Percentiles rank a stretch among this genome's conserved stretches.
phyloP scores from a whole-genome alignment of 805 yeast species.

The Kodamaea kaohsiungensis region DNA sequence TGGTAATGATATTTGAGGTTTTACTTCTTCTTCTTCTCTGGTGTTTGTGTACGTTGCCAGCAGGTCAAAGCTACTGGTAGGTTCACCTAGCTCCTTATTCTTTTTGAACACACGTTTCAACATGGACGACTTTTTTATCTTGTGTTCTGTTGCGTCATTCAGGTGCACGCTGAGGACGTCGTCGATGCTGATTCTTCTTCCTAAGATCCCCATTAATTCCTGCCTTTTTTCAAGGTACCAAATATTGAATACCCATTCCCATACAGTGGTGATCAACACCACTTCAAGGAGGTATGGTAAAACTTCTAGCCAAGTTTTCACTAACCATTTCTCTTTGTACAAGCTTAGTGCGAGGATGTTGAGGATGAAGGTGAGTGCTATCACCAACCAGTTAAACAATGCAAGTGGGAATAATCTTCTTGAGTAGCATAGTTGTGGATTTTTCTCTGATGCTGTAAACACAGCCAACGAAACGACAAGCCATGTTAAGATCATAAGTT shows the following conservation, averaged over 20 bases:
- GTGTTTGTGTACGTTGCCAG: background rate
- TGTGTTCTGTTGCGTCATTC: slow-evolving; percentile 6
- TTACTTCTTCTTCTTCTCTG: background rate
- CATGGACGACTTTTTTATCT: background rate
- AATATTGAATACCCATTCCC: slow-evolving; percentile 68
- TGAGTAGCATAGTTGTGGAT: slow-evolving; percentile 46
- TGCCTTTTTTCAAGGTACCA: slow-evolving; percentile 48
- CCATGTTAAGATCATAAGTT: slow-evolving; percentile 28
- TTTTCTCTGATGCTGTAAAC: slow-evolving; percentile 39
- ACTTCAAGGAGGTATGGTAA: slow-evolving; percentile 47
- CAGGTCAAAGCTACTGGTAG: background rate
- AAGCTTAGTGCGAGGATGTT: slow-evolving; percentile 26
- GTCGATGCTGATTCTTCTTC: slow-evolving; percentile 55
- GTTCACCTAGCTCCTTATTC: background rate
- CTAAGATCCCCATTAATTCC: slow-evolving; percentile 61
- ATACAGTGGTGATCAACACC: slow-evolving; percentile 52
- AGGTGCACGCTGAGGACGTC: slow-evolving; percentile 26
- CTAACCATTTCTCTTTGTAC: slow-evolving; percentile 34
- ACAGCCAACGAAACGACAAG: slow-evolving; percentile 34
- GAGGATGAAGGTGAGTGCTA: slow-evolving; percentile 39
- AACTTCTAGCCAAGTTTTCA: slow-evolving; percentile 51
- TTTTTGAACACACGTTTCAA: slow-evolving; percentile 6
- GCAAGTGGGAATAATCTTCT: slow-evolving; percentile 51
- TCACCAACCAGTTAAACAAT: slow-evolving; percentile 39
- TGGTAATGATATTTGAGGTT: background rate